These are phyloP conservation scores for Candida corydali DNA, from an alignment of 805 yeast genomes.

Conservation along the genomic window DNA sequence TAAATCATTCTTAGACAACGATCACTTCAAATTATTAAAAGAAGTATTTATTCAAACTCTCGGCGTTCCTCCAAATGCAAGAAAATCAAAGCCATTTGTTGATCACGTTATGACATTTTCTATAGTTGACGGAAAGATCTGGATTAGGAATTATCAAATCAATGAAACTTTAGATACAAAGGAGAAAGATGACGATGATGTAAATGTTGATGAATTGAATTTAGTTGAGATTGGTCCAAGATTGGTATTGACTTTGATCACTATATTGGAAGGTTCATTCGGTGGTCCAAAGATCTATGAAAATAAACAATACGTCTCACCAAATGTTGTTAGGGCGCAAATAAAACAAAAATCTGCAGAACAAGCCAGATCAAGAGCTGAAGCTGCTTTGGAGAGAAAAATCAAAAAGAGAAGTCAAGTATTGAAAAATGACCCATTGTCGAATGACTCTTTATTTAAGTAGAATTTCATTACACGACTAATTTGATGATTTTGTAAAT, in stretches of 20 bases:
- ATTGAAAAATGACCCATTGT: slow-evolving; percentile 74
- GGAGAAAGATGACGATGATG: slow-evolving; percentile 43
- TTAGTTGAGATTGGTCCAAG: slow-evolving; percentile 96
- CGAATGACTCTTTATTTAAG: slow-evolving; percentile 71
- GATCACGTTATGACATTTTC: slow-evolving; percentile 94
- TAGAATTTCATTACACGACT: background rate
- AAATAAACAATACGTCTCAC: slow-evolving; percentile 94
- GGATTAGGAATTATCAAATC: slow-evolving; percentile 95
- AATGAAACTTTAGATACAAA: slow-evolving; percentile 59
- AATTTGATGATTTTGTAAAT: too few relatives aligned
- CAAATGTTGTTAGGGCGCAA: slow-evolving; percentile 93
- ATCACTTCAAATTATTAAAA: slow-evolving; percentile 70
- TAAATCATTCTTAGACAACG: slow-evolving; percentile 59
- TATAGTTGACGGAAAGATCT: slow-evolving; percentile 86
- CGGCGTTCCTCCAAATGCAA: slow-evolving; percentile 93
- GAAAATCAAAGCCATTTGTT: slow-evolving; percentile 89
- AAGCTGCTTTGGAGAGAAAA: slow-evolving; percentile 73
- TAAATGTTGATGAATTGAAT: slow-evolving; percentile 56
- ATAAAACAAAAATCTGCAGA: slow-evolving; percentile 72
- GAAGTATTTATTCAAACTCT: slow-evolving; percentile 53
- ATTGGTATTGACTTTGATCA: slow-evolving; percentile 85
- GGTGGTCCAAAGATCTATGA: slow-evolving; percentile 98
- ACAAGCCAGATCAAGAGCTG: slow-evolving; percentile 72
- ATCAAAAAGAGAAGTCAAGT: slow-evolving; percentile 71
- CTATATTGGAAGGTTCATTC: slow-evolving; percentile 92